These are phyloP conservation scores for Saccharomycopsis sp. DNA, from an alignment of 805 yeast genomes.

Conservation along the genomic window DNA sequence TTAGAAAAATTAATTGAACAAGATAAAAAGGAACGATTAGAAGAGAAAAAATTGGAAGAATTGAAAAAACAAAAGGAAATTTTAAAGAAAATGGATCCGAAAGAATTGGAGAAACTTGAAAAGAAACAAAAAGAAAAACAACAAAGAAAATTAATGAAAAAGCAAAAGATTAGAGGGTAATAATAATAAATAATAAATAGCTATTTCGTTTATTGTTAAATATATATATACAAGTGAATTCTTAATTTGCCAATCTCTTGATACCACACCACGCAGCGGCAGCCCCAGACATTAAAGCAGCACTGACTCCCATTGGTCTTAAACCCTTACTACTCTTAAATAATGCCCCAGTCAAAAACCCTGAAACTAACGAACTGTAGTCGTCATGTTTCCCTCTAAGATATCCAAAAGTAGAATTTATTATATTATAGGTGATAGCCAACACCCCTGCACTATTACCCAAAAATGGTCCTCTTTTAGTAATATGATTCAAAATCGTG, in stretches of 20 bases:
- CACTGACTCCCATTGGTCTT: slow-evolving; percentile 81
- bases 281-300: slow-evolving; percentile 79
- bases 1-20: slow-evolving; percentile 64
- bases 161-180: slow-evolving; percentile 43
- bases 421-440: slow-evolving; percentile 80
- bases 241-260: slow-evolving; percentile 34
- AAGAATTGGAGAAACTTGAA: slow-evolving; percentile 72
- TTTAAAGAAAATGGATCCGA: slow-evolving; percentile 53
- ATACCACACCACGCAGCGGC: slow-evolving; percentile 91
- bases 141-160: slow-evolving; percentile 64
- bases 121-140: slow-evolving; percentile 76
- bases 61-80: slow-evolving; percentile 58
- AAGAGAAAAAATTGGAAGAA: slow-evolving; percentile 63
- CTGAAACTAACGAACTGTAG: slow-evolving; percentile 75
- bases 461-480: slow-evolving; percentile 91
- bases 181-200: not conserved
- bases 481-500: slow-evolving; percentile 84
- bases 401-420: slow-evolving; percentile 72
- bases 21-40: slow-evolving; percentile 57
- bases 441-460: slow-evolving; percentile 95
- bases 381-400: slow-evolving; percentile 87
- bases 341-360: slow-evolving; percentile 87
- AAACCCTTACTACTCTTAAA: slow-evolving; percentile 81
- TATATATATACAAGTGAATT: not conserved
- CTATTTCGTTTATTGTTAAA: not conserved